phyloP scores from a whole-genome alignment of 371 early-diverging fungal genomes.

The Rhizopus microsporus region DNA sequence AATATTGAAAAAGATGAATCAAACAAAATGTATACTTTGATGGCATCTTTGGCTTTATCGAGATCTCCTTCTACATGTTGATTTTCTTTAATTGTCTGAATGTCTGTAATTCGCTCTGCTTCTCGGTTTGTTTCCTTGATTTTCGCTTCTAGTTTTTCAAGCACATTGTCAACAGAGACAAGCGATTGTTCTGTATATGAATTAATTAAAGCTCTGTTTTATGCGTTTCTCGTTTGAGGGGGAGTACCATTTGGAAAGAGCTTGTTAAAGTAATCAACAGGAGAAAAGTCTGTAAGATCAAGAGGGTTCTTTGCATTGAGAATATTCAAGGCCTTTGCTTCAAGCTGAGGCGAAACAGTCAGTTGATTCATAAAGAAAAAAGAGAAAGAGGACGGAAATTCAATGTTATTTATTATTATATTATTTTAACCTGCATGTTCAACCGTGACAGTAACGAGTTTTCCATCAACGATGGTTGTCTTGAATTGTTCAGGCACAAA shows the following conservation, averaged over 20 bases:
- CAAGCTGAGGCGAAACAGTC: constrained; percentile 53
- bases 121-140: constrained; percentile 62
- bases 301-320: constrained; percentile 63
- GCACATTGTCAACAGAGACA: constrained; percentile 65
- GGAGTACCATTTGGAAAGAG: constrained; percentile 77
- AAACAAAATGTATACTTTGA: constrained; percentile 62
- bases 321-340: constrained; percentile 50
- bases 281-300: constrained; percentile 73
- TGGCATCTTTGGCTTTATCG: constrained; percentile 68
- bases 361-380: constrained; percentile 13
- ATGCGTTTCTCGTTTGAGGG: not conserved
- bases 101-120: constrained; percentile 69
- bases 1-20: not conserved
- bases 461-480: constrained; percentile 79
- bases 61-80: constrained; percentile 60
- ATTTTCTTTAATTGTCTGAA: constrained; percentile 61
- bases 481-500: constrained; percentile 93
- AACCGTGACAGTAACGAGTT: constrained; percentile 79
- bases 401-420: not conserved
- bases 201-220: not conserved
- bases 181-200: constrained; percentile 68
- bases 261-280: constrained; percentile 74
- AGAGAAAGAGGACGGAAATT: not conserved
- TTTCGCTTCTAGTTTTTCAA: constrained; percentile 61
- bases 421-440: constrained; percentile 71